Evolutionary conservation across 176 grass and related monocot species (phyloP), one percentile per base, ranked within the genome.

Genomic region (Typha latifolia): DNA sequence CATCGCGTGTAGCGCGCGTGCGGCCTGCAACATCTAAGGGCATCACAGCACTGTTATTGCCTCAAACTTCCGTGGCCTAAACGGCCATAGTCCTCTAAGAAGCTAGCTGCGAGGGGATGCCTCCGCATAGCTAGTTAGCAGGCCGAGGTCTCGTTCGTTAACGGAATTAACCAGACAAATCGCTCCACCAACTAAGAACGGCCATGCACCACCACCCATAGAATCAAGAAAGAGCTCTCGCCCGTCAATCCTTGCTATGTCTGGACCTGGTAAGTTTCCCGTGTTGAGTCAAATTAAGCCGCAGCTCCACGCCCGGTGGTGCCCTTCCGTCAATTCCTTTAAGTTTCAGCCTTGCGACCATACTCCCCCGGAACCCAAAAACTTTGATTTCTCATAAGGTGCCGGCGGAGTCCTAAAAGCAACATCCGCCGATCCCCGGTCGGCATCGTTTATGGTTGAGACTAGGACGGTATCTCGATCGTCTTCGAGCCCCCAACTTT

Each of bases 301-400:
- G n/a, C n/a, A n/a, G n/a, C n/a, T n/a, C n/a, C n/a, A n/a, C n/a
- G n/a, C n/a, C 61, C 66, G 48, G 69, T 70, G 66, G 75, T 62
- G 66, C 74, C 66, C 66, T 78, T 78, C 72, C 72, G 12, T 76
- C 51, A 67, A 67, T 76, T 76, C 29, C 63, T 76, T 76, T 76
- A 61, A 67, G 32, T 76, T 76, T 76, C 73, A 68, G 73, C 73
- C 73, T 76, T 76, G 72, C 78, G 70, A 74, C 71, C 64, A 81
- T 74, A 74, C 78, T 74, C 71, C 71, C 70, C 64, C 3, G 48
- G 64, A 81, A 81, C 53, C 71, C 65, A 82, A 82, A 82, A 63
- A 82, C 79, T 82, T 82, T 76, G 79, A 82, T 82, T 82, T 82
- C 79, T 82, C 79, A 82, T 76, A 82, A 82, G 79, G 72, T 82